Percentiles rank a stretch among this genome's conserved stretches.
phyloP scores from a whole-genome alignment of 176 grass and related monocot genomes.

The Rhynchospora pubera region DNA sequence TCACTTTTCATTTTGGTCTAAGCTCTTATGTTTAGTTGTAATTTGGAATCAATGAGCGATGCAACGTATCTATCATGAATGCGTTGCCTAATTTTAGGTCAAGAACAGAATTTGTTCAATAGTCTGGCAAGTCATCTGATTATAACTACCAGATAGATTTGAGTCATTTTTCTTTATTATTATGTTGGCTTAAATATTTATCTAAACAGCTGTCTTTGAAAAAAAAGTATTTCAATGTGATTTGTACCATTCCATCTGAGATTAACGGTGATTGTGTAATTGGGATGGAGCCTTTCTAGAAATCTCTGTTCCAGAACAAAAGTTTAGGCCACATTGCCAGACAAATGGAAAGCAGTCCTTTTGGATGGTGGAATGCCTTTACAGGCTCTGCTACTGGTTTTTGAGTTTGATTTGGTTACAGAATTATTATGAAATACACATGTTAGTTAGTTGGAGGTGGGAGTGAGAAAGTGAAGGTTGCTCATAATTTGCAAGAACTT shows the following conservation, averaged over 20 bases:
- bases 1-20: no score
- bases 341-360: background rate
- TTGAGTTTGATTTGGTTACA: constrained; percentile 3
- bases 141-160: background rate
- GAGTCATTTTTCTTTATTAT: background rate
- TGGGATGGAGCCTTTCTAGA: background rate
- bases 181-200: background rate
- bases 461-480: background rate
- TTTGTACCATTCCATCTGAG: background rate
- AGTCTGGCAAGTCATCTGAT: background rate
- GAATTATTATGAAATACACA: background rate
- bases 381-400: background rate
- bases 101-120: background rate
- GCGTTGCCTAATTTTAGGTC: background rate
- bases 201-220: background rate
- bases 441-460: background rate
- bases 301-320: background rate
- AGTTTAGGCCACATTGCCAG: background rate
- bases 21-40: background rate
- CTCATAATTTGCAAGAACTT: background rate
- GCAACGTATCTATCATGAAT: background rate
- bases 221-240: background rate
- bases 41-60: background rate
- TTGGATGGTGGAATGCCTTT: constrained; percentile 7
- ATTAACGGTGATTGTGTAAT: background rate